Base-by-base conservation (phyloP, 2,329 filamentous ascomycete species). In the Gnomoniopsis sp. region DNA sequence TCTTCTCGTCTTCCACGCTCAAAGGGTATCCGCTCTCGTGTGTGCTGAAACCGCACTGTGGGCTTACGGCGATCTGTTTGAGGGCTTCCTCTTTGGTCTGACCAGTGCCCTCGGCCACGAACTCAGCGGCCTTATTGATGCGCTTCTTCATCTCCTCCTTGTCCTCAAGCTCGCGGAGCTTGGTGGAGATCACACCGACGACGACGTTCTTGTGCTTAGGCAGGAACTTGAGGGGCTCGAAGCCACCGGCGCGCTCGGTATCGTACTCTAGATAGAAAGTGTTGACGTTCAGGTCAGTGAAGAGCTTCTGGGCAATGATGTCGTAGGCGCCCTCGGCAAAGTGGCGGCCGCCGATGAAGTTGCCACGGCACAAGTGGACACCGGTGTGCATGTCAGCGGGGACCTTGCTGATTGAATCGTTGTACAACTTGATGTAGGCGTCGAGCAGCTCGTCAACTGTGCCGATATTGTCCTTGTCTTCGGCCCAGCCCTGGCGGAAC, bases 341-440 rank as follows among this genome's bases (percentile, higher is more conserved):
- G 73, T 88, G 83, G 30, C 85, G 79, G 21, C 82, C 83, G 56
- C 83, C 82, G 63, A 87, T 84, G 71, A 88, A 88, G 75, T 88
- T 89, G 51, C 81, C 82, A 10, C 81, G 81, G 79, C 89, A 92
- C 53, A 92, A 77, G 69, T 93, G 90, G 17, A 93, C 86, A 49
- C 89, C 89, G 2, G 90, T 81, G 72, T 91, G 88, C 78, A 92
- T 83, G 68, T 92, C 88, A 2, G 77, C 70, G 0, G 88, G 88
- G 0, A 84, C 75, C 66, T 83, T 81, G 66, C 78, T 75, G 68
- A 90, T 79, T 67, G 80, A 84, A 71, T 89, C 86, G 70, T 92
- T 92, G 79, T 92, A 92, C 64, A 90, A 83, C 62, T 81, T 78
- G 70, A 93, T 88, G 74, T 93, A 93, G 30, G 87, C 83, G 65